Conservation (phyloP, 371 early-diverging fungal species). For the Encephalitozoon intestinalis region DNA sequence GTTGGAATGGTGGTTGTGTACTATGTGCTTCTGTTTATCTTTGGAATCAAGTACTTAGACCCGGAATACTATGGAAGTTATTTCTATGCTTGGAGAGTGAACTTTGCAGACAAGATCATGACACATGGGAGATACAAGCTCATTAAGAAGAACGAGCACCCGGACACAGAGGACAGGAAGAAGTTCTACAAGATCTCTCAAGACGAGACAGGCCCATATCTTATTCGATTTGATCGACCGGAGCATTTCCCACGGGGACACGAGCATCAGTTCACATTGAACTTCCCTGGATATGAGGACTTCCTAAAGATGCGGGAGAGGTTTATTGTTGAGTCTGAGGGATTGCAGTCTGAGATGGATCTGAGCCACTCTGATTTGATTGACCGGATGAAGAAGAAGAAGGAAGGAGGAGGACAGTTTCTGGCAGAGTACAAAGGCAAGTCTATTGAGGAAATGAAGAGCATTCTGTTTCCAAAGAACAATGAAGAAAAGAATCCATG, state of each 20-base stretch:
- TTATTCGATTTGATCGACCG: slow-evolving; percentile 6
- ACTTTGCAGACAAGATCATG: slow-evolving; percentile 29
- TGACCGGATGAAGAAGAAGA: neutral
- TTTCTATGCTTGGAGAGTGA: slow-evolving; percentile 25
- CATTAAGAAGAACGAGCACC: slow-evolving; percentile 10
- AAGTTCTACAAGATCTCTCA: slow-evolving; percentile 18
- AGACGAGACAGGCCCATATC: neutral
- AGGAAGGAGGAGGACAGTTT: neutral
- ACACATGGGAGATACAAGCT: slow-evolving; percentile 31
- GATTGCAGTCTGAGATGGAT: neutral
- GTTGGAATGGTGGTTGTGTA: neutral
- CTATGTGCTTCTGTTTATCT: slow-evolving; percentile 5
- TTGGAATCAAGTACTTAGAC: slow-evolving; percentile 3
- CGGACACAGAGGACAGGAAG: neutral
- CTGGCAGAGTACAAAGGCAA: neutral
- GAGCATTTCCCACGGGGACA: slow-evolving; percentile 15
- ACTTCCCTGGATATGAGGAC: neutral
- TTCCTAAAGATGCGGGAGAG: neutral
- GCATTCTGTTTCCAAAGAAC: neutral
- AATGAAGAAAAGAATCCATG: neutral
- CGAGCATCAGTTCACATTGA: slow-evolving; percentile 11
- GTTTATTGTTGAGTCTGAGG: neutral
- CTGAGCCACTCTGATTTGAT: neutral
- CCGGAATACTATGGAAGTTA: slow-evolving; percentile 10
- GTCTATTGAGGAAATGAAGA: neutral